A percentile compares a stretch with the other conserved stretches of the same genome.
Conservation (phyloP, 1,284 basidiomycete genomes). For the Cystobasidiaceae sp. region DNA sequence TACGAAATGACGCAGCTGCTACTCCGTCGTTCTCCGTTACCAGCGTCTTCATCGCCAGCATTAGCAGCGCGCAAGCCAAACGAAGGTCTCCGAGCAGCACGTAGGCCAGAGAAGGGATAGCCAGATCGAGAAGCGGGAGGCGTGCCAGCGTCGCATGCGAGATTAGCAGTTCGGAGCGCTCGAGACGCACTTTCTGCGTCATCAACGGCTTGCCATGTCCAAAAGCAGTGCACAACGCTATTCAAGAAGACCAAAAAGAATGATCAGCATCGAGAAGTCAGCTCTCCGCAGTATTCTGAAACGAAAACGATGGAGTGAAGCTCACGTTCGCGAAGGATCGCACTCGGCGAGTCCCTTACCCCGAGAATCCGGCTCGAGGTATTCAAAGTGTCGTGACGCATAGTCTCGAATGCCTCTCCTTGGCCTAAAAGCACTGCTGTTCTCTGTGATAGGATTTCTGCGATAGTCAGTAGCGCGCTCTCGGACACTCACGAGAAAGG, state of each 20-base stretch:
- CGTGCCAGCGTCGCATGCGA: constrained; percentile 5
- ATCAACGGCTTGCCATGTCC: constrained; percentile 26
- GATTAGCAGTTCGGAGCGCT: constrained; percentile 14
- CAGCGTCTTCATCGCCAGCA: background rate
- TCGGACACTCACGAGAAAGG: background rate
- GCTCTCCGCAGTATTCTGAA: no score
- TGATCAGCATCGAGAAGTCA: no score
- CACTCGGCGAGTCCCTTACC: constrained; percentile 14
- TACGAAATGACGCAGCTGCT: constrained; percentile 18
- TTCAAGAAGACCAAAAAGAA: no score
- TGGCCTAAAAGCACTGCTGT: background rate
- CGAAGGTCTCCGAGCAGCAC: constrained; percentile 12
- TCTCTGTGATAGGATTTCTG: background rate
- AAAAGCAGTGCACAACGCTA: constrained; percentile 25
- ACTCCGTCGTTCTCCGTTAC: background rate
- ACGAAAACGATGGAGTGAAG: no score
- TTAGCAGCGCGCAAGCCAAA: constrained; percentile 2
- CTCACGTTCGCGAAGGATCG: constrained; percentile 19
- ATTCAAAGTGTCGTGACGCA: constrained; percentile 17
- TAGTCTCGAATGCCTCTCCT: constrained; percentile 16
- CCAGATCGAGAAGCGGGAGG: background rate
- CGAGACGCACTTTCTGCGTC: constrained; percentile 17
- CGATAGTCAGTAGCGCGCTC: background rate
- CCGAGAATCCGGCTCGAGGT: constrained; percentile 5
- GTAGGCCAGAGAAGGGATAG: background rate